Base-by-base conservation (phyloP, 2,329 filamentous ascomycete genomes). In the Neoascochyta sp. region DNA sequence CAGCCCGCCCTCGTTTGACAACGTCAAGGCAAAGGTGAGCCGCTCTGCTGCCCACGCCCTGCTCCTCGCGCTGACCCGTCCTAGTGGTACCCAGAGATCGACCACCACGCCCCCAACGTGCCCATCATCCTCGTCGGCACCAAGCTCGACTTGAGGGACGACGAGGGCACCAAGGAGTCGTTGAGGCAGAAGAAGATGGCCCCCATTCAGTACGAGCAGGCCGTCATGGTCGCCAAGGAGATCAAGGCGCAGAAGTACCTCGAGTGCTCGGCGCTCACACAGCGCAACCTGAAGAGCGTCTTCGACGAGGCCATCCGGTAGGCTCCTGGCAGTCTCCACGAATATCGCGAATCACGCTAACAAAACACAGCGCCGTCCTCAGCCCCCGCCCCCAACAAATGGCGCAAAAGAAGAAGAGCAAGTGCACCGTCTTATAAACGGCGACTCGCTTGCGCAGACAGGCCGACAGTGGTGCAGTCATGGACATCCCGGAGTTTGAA, bases 251-350 rank as follows among this genome's bases (percentile, higher is more conserved):
- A 92, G 69, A 96, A 95, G 70, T 98, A 98, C 68, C 76, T 96
- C 22, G 92, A 98, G 69, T 98, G 92, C 70, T 96, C 92, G 29
- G 92, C 92, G 26, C 73, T 98, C 49, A 98, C 92, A 20, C 92
- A 96, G 73, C 76, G 90, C 58, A 95, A 95, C 66, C 68, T 98
- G 52, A 98, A 98, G 81, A 94, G 87, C 56, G 92, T 98, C 27
- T 98, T 98, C 61, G 92, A 98, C 60, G 90, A 95, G 69, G 92
- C 92, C 18, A 98, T 98, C 61, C 83, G 92, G 92, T 96, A 70
- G 52, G 82, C 68, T 21, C 6, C 26, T 7, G 14, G 16, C n/a
- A 7, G 9, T 5, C 16, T 3, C 12, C 8, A 5, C 5, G 16
- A 24, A 4, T n/a, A n/a, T n/a, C n/a, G n/a, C n/a, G 29, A 10